Evolutionary conservation across 2,329 filamentous ascomycete species (phyloP).

Genomic region (Colletotrichum sp.): DNA sequence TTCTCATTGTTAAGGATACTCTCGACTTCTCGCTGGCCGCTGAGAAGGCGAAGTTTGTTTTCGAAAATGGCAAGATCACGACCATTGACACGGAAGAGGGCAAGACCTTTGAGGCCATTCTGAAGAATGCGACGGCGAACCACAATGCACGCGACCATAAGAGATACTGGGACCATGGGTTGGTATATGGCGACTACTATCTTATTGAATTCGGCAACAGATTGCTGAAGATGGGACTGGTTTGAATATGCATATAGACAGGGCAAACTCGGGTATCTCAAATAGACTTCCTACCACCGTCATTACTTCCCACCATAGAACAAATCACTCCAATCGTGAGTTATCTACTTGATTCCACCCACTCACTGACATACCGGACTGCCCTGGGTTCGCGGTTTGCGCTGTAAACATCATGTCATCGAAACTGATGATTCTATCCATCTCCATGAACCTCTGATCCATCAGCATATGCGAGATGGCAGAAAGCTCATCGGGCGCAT

Average conservation of each 20-base stretch:
- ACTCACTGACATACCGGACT: background rate
- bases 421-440: constrained; percentile 39
- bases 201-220: constrained; percentile 52
- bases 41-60: constrained; percentile 22
- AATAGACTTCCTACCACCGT: background rate
- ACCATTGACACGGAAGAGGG: constrained; percentile 13
- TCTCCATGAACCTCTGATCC: constrained; percentile 34
- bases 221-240: constrained; percentile 37
- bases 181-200: constrained; percentile 57
- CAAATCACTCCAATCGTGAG: background rate
- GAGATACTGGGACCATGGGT: constrained; percentile 41
- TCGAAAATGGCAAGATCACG: background rate
- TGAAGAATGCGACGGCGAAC: constrained; percentile 39
- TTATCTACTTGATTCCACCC: constrained; percentile 9
- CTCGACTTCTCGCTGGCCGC: constrained; percentile 30
- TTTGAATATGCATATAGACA: background rate
- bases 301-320: background rate
- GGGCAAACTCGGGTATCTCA: background rate
- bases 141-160: constrained; percentile 34
- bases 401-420: constrained; percentile 38
- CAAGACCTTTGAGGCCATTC: constrained; percentile 33
- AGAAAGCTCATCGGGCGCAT: constrained; percentile 28
- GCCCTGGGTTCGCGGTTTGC: background rate
- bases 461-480: constrained; percentile 35
- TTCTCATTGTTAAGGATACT: constrained; percentile 33